Evolutionary conservation across 805 yeast genomes (phyloP), one percentile per base, ranked within the genome.

Genomic region (Nakazawaea pomicola): DNA sequence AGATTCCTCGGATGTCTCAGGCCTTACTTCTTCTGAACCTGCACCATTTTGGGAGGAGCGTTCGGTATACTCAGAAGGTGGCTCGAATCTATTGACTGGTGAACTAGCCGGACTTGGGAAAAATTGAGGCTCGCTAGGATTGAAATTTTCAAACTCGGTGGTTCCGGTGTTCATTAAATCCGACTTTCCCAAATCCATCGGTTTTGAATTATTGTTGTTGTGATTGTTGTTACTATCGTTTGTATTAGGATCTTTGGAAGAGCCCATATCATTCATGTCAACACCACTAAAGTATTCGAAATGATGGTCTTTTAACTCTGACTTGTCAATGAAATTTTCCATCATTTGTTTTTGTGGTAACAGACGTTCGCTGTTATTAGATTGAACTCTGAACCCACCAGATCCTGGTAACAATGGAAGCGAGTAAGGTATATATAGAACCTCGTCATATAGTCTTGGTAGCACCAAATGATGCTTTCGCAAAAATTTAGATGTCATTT

Each of bases 91-190:
- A 17, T 14, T 41, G 4, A 32, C 29, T 3, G 44, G 44, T 3
- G 74, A 72, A 2, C 30, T 25, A 12, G 40, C 25, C 11, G 44
- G 45, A 29, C 58, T 53, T 4, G 90, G 82, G 61, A 89, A 89
- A 54, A 75, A 87, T 54, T 89, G 96, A 0, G 97, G 97, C 55
- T 89, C 97, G 12, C 89, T 78, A 0, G 97, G 96, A 57, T 89
- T 88, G 58, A 87, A 86, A 43, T 60, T 58, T 42, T 63, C 72
- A 49, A 10, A 50, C 32, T 30, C 47, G 45, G 32, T 48, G 5
- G 44, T 49, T 11, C 46, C 47, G 11, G 55, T 49, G 30, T 48
- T 51, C 49, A 50, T 32, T 33, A 41, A 42, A 8, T 56, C 52
- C n/a, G 57, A 50, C 14, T 41, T 46, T 9, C 39, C 39, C 10